Evolutionary conservation across 441 rosid genomes (phyloP), one percentile per base, ranked within the genome.

Genomic region (Pelargonium australe): DNA sequence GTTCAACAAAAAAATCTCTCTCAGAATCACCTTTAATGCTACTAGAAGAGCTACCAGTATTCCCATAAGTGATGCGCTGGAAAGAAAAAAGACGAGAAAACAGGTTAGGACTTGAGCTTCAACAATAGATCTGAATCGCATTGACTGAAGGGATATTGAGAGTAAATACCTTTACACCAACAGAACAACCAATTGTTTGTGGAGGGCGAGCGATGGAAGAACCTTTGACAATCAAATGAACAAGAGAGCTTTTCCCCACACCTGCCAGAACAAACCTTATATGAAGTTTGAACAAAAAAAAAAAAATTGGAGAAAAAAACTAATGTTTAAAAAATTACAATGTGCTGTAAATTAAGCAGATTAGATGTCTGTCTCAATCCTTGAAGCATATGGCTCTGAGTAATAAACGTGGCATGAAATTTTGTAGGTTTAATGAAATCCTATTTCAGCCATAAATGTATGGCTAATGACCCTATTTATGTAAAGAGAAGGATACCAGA

Each of bases 181-280:
- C 98, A 20, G 92, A 77, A 74, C 99, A 95, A 75, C 99, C 99
- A 80, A 95, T 78, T 14, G 98, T 95, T 77, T 92, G 99, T 77
- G 97, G 58, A 75, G 99, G 98, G 41, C 79, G 90, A 77, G 76
- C 71, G 12, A 77, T 65, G 31, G 97, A 80, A 70, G 85, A 84
- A 69, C 97, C 96, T 78, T 89, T 92, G 77, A 82, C 85, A 44
- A 95, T 90, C 49, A 95, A 80, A 84, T 95, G 88, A 75, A 87
- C 96, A 67, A 95, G 89, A 77, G 99, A 95, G 47, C 93, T 82
- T 85, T 95, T 95, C 64, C 99, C 98, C 23, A 95, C 99, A 77
- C 99, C 99, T 87, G 72, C 12, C 12, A 74, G 7, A 71, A 58
- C 28, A 19, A 72, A 58, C 61, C 73, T 44, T 28, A 16, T 14